Percentiles rank a stretch among this genome's conserved stretches.
Conservation (phyloP, 257 asterid genomes). For the Ballota nigra region DNA sequence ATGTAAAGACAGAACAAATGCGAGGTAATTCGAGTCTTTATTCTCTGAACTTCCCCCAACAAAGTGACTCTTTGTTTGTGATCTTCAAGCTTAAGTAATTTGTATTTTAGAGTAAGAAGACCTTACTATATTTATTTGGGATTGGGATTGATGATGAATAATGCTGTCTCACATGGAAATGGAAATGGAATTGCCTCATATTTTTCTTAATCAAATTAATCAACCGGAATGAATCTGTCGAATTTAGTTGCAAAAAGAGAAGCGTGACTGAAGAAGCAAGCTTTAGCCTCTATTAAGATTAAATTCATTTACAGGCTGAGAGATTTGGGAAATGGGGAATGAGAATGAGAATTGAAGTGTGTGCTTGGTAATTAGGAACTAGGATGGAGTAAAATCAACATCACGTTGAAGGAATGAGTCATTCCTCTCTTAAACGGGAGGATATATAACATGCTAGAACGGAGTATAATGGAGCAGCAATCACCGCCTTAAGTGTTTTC, state of each 20-base stretch:
- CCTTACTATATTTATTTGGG: background rate
- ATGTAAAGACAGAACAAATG: background rate
- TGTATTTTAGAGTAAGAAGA: background rate
- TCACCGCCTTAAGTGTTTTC: background rate
- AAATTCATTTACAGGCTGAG: background rate
- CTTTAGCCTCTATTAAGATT: background rate
- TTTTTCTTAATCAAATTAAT: too few relatives aligned
- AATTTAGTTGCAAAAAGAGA: too few relatives aligned
- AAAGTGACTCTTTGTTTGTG: background rate
- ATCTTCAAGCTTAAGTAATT: background rate
- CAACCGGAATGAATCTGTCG: background rate
- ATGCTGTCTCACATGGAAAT: too few relatives aligned
- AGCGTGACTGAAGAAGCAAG: too few relatives aligned
- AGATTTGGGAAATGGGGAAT: background rate
- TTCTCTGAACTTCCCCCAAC: background rate
- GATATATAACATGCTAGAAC: background rate
- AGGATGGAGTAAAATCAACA: background rate
- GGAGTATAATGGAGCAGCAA: background rate
- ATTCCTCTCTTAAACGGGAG: background rate
- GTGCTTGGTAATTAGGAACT: background rate
- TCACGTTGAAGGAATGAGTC: background rate
- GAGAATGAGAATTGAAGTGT: background rate
- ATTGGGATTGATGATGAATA: background rate
- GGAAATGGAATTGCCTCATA: too few relatives aligned
- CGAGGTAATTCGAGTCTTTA: background rate